Evolutionary conservation across 1,284 basidiomycete genomes (phyloP), one percentile per base, ranked within the genome.

Genomic region (Fistulina hepatica): DNA sequence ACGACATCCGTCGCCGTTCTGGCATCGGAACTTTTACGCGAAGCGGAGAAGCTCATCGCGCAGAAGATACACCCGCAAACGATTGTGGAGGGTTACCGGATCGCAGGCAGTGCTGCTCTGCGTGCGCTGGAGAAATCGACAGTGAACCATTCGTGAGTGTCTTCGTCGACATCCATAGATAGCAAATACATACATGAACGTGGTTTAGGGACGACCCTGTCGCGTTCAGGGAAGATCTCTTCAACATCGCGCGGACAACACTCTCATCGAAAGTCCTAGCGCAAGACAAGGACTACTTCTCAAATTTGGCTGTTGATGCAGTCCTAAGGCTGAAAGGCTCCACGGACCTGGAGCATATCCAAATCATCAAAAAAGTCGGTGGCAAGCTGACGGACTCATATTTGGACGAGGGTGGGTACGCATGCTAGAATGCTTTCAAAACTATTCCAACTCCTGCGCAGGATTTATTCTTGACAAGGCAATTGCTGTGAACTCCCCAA

Each of bases 351-450:
- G 95, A 99, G 52, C 93, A 98, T 58, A 97, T 99, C 48, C 95
- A 99, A 63, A 86, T 98, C 61, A 99, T 98, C 69, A 99, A 99
- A 71, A 97, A 97, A 65, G 86, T 90, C 24, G 95, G 95, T 42
- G 95, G 95, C 43, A 98, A 98, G 65, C 74, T 99, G 46, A 95
- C 92, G 6, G 94, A 98, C 55, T 95, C 90, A 12, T 99, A 98
- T 67, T 78, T 99, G 33, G 93, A 97, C 55, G 94, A 98, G 67
- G 93, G 86, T 80, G 47, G 11, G 64, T 50, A 23, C 25, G 16
- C 17, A 12, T 21, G 12, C 33, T 28, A 38, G 40, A 3, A 5
- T 19, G 9, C 17, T 4, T 12, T 6, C 3, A 3, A 21, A n/a
- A 6, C 16, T 21, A 22, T 30, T 17, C 22, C 35, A 6, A 47